Conservation (phyloP, 768 basidiomycete species). For the Neoboletus brunneissimus region DNA sequence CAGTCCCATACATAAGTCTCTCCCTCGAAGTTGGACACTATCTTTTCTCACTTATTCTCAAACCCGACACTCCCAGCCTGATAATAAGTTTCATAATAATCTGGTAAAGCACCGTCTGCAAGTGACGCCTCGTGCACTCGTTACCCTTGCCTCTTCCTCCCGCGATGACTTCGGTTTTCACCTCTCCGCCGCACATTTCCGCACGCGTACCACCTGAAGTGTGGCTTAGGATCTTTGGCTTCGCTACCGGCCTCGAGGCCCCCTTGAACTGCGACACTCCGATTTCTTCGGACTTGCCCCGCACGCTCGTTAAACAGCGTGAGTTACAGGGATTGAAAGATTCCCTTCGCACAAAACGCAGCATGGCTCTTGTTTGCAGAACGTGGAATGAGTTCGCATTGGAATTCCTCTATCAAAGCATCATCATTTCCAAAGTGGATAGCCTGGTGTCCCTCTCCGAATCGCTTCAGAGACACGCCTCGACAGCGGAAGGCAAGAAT, state of each 20-base stretch:
- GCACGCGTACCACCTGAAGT: conserved; percentile 27
- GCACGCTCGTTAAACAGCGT: conserved; percentile 11
- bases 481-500: conserved; percentile 2
- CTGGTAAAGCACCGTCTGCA: neutral
- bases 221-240: conserved; percentile 27
- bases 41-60: conserved; percentile 3
- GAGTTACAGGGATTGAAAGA: conserved; percentile 17
- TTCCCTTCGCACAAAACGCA: conserved; percentile 24
- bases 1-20: conserved; percentile 9
- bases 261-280: conserved; percentile 10
- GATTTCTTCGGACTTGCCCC: conserved; percentile 20
- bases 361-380: conserved; percentile 23
- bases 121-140: neutral
- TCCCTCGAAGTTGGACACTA: neutral
- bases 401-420: conserved; percentile 23
- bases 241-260: conserved; percentile 15
- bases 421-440: conserved; percentile 22
- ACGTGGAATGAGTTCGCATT: conserved; percentile 22
- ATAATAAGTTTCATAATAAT: neutral
- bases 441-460: conserved; percentile 14
- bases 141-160: neutral
- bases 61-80: neutral
- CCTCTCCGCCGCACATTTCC: neutral
- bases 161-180: conserved; percentile 11
- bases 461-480: conserved; percentile 11